Percentiles rank a stretch among this genome's conserved stretches.
phyloP scores from a whole-genome alignment of 225 moss, liverwort and hornwort genomes.

The Physcomitrium patens region DNA sequence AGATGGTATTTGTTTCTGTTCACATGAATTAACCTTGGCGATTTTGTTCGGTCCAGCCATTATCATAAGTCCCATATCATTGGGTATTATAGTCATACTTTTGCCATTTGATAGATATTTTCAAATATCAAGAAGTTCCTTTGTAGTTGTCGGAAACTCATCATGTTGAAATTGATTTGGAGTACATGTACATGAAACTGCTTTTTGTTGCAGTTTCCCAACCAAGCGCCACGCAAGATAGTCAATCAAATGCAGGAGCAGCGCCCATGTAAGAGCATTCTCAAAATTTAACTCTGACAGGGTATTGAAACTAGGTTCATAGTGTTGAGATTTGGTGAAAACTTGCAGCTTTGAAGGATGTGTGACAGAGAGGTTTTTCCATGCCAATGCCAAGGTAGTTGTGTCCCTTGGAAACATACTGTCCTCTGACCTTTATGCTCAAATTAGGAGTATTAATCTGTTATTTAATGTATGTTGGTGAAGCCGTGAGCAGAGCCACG shows the following conservation, averaged over 20 bases:
- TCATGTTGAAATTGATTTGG: neutral
- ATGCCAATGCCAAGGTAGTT: neutral
- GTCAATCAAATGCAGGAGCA: slow-evolving; percentile 37
- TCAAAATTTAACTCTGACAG: neutral
- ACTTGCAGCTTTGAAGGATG: neutral
- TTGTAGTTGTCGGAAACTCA: slow-evolving; percentile 3
- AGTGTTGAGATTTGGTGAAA: neutral
- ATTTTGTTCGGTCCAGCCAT: neutral
- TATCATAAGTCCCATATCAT: neutral
- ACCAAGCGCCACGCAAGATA: slow-evolving; percentile 31
- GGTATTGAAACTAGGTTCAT: neutral
- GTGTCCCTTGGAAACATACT: neutral
- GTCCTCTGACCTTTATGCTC: neutral
- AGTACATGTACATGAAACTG: neutral
- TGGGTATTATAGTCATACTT: neutral
- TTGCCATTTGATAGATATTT: neutral
- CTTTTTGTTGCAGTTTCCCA: slow-evolving; percentile 39
- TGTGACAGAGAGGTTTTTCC: neutral
- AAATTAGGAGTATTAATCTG: neutral
- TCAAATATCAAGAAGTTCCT: neutral
- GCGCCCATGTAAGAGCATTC: slow-evolving; percentile 31
- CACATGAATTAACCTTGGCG: neutral
- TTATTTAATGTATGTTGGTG: slow-evolving; percentile 6
- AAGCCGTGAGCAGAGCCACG: slow-evolving; percentile 63
- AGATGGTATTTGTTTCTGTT: neutral